These are phyloP conservation scores for Pythium apleroticum DNA, from an alignment of 352 stramenopile species.

Conservation along the genomic window DNA sequence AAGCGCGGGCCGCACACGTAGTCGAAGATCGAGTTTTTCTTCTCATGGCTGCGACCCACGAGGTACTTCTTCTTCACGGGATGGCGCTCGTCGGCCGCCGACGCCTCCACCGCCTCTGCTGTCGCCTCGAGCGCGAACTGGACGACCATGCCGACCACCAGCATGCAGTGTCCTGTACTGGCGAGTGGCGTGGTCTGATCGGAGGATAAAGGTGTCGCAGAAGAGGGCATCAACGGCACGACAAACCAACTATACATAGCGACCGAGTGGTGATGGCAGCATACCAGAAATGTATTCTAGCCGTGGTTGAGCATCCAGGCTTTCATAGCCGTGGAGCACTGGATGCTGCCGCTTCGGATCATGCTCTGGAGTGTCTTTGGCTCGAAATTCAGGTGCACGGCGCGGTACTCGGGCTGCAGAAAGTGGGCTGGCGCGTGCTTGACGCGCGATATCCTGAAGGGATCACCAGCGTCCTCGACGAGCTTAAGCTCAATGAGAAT, in stretches of 20 bases:
- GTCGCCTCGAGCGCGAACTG: constrained; percentile 14
- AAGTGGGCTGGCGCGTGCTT: constrained; percentile 44
- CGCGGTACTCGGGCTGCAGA: constrained; percentile 73
- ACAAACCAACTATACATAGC: constrained; percentile 2
- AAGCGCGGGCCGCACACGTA: constrained; percentile 54
- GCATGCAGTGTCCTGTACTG: not conserved
- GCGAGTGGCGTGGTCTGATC: not conserved
- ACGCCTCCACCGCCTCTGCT: not conserved
- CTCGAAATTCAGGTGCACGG: constrained; percentile 73
- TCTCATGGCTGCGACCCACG: constrained; percentile 23
- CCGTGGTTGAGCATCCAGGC: constrained; percentile 74
- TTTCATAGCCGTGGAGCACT: constrained; percentile 69
- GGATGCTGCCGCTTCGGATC: constrained; percentile 71
- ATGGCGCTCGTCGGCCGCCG: constrained; percentile 10
- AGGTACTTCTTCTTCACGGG: constrained; percentile 35
- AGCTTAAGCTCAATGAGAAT: constrained; percentile 71
- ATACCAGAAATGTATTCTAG: constrained; percentile 18
- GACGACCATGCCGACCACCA: constrained; percentile 23
- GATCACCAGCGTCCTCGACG: constrained; percentile 72
- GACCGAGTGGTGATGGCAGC: too few species aligned
- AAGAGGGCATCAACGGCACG: not conserved
- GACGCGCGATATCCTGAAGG: constrained; percentile 60
- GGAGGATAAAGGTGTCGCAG: not conserved
- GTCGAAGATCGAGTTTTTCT: constrained; percentile 55
- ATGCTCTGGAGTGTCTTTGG: constrained; percentile 69